Evolutionary conservation across 352 stramenopile species (phyloP).

Genomic region (Phytophthora europaea): DNA sequence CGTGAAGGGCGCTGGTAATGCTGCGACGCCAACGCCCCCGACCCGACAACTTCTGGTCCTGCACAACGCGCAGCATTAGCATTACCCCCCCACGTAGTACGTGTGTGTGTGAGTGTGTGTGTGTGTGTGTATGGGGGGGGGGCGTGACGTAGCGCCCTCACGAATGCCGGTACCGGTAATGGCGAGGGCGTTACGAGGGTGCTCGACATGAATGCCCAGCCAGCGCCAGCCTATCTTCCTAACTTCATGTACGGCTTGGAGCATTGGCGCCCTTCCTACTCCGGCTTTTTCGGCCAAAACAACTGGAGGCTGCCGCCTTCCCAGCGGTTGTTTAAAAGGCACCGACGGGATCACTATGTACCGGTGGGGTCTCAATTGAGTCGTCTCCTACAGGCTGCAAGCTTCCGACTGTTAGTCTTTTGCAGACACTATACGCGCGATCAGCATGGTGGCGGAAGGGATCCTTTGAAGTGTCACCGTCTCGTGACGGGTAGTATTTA

Average conservation of each 20-base stretch:
- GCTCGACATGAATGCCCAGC: constrained; percentile 10
- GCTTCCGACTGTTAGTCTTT: too few relatives aligned
- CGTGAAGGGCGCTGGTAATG: constrained; percentile 1
- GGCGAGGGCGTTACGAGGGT: not conserved
- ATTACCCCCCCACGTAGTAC: constrained; percentile 2
- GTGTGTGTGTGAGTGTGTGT: too few relatives aligned
- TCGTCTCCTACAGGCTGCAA: too few relatives aligned
- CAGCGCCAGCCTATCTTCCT: constrained; percentile 12
- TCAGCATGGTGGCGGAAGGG: too few relatives aligned
- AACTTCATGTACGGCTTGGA: not conserved
- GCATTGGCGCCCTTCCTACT: not conserved
- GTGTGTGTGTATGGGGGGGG: too few relatives aligned
- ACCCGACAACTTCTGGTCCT: not conserved
- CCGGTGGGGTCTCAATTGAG: too few relatives aligned
- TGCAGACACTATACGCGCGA: too few relatives aligned
- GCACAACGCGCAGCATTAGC: not conserved
- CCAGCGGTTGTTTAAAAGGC: constrained; percentile 20
- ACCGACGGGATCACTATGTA: constrained; percentile 17
- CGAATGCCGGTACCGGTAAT: not conserved
- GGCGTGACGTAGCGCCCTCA: not conserved
- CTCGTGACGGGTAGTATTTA: too few relatives aligned
- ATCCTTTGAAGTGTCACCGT: too few relatives aligned
- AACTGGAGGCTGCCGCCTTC: constrained; percentile 32
- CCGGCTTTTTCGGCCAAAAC: constrained; percentile 25
- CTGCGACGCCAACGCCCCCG: not conserved